Evolutionary conservation across 257 asterid species (phyloP), one percentile per base, ranked within the genome.

Genomic region (Lithospermum erythrorhizon): DNA sequence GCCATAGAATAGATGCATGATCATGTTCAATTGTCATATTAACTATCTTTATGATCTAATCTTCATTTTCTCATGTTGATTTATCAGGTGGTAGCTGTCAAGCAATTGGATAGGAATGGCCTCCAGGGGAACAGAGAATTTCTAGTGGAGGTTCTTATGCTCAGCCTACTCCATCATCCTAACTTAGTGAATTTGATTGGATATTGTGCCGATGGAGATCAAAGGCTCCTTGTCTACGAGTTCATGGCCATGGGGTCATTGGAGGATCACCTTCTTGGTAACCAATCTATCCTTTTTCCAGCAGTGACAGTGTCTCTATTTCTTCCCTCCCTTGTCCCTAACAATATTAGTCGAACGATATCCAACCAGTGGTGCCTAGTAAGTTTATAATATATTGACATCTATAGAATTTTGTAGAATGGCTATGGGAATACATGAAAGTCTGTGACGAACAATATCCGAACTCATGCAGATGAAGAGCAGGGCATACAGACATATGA

Each of bases 41-140:
- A 41, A 11, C 7, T 1, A 41, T 41, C 49, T 61, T 1, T 49
- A 37, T 45, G 5, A 24, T 11, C 49, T 11, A 41, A 18, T n/a
- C 62, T 11, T 27, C 13, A 57, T 16, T 9, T 27, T 48, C 45
- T 61, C 55, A 21, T 58, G 4, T 21, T 77, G 65, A 23, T 57
- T 73, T 67, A 73, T 71, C 81, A 89, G 99, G 87, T 74, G 29
- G 96, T 85, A 67, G 99, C 99, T 53, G 95, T 93, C 37, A 93
- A 93, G 77, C 99, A 93, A 64, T 82, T 93, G 76, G 99, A 93
- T 71, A 83, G 97, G 72, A 82, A 93, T 71, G 99, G 99, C 68
- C 95, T 93, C 67, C 99, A 93, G 85, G 99, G 99, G 62, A 93
- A 89, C 68, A 70, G 97, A 73, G 97, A 93, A 69, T 93, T 93